Conservation (phyloP, 2,329 filamentous ascomycete species). For the Emmonsiellopsis sp. region DNA sequence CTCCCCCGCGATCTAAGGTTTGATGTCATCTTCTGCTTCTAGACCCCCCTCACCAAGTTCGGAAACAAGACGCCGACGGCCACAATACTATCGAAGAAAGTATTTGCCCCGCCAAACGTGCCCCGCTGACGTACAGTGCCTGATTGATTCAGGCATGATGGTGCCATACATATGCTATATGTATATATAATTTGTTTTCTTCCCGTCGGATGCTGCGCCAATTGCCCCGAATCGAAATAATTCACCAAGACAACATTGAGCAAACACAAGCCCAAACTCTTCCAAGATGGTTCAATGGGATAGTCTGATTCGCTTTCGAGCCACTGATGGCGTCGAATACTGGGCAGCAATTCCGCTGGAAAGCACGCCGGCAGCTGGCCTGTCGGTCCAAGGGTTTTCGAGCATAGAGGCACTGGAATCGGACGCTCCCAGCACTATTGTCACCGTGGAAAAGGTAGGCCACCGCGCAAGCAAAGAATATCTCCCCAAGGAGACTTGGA, state of each 20-base stretch:
- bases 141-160: too few species aligned
- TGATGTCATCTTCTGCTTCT: background rate
- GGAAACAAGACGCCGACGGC: background rate
- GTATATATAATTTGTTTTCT: background rate
- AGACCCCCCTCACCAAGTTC: background rate
- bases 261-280: background rate
- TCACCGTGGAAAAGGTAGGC: background rate
- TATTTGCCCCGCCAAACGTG: background rate
- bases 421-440: background rate
- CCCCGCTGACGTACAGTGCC: background rate
- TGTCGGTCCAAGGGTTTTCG: background rate
- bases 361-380: background rate
- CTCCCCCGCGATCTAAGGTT: too few species aligned
- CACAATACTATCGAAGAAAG: background rate
- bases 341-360: background rate
- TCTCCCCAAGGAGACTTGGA: background rate
- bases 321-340: background rate
- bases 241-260: background rate
- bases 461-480: too few species aligned
- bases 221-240: background rate
- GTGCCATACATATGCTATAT: too few species aligned
- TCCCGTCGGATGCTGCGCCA: background rate
- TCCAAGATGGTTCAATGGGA: background rate
- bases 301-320: background rate
- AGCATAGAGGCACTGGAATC: background rate